Evolutionary conservation across 768 basidiomycete species (phyloP), one percentile per base, ranked within the genome.

Genomic region (Auriculariales sp.): DNA sequence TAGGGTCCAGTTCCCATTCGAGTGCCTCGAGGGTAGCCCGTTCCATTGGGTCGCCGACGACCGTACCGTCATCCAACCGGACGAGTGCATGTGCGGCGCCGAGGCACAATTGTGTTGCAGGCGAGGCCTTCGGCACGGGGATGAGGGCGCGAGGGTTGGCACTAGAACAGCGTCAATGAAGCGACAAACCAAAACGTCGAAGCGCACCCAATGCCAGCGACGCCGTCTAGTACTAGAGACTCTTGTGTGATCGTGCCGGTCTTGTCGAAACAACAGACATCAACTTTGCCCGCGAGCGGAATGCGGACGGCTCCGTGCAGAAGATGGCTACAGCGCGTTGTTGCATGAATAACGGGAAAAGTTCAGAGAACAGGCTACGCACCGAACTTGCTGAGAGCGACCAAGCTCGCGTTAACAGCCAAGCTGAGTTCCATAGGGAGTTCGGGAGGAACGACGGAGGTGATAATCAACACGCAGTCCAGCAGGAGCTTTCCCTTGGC

Each of bases 21-120:
- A 99, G 72, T 2, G 90, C 83, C 53, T 88, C 86, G 5, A 98
- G 70, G 0, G 95, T 94, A 0, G 88, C 93, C 68, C 93, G 92
- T 66, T 99, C 95, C 95, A 99, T 99, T 0, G 95, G 95, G 62
- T 99, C 95, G 3, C 95, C 95, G 35, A 98, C 93, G 31, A 93
- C 69, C 1, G 82, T 83, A 7, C 90, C 94, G 57, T 98, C 94
- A 57, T 99, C 94, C 24, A 99, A 73, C 44, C 85, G 74, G 32
- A 98, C 95, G 10, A 99, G 70, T 0, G 95, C 94, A 59, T 99
- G 95, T 1, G 95, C 93, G 7, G 92, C 81, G 19, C 94, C 94
- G 22, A 99, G 79, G 54, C 89, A 87, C 1, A 84, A 68, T 3
- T 80, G 88, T 0, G 95, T 97, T 55, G 89, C 81, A 46, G 77